phyloP scores from a whole-genome alignment of 306 rosid species.

The Trichosanthes truncata region DNA sequence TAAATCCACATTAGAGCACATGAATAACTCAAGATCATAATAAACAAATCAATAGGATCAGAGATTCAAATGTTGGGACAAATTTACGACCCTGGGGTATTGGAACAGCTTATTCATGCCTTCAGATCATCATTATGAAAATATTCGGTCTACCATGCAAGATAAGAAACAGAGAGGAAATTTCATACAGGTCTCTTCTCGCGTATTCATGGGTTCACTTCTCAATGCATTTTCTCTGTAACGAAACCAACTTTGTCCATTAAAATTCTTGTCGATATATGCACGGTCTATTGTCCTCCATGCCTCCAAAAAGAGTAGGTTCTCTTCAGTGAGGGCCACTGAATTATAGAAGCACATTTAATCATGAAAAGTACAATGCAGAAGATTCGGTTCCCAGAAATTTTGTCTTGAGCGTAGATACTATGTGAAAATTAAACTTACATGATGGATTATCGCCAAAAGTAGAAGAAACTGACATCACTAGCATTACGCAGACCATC shows the following conservation, averaged over 20 bases:
- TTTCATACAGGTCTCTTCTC: constrained; percentile 78
- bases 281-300: constrained; percentile 96
- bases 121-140: background rate
- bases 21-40: background rate
- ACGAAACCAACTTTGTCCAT: constrained; percentile 96
- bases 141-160: background rate
- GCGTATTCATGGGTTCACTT: constrained; percentile 77
- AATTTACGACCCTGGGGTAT: background rate
- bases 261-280: constrained; percentile 78
- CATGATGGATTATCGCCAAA: constrained; percentile 40
- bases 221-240: constrained; percentile 87
- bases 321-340: constrained; percentile 83
- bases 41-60: background rate
- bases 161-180: constrained; percentile 10
- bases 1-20: background rate
- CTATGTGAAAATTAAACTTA: constrained; percentile 26
- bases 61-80: background rate
- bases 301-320: constrained; percentile 88
- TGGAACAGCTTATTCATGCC: background rate
- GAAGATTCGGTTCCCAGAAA: background rate
- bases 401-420: background rate
- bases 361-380: background rate
- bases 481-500: constrained; percentile 57
- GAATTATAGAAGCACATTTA: background rate
- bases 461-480: constrained; percentile 56